Percentiles rank a stretch among this genome's conserved stretches.
These are phyloP conservation scores for Aspergillus candidus DNA, from an alignment of 2,329 filamentous ascomycete species.

Conservation along the genomic window DNA sequence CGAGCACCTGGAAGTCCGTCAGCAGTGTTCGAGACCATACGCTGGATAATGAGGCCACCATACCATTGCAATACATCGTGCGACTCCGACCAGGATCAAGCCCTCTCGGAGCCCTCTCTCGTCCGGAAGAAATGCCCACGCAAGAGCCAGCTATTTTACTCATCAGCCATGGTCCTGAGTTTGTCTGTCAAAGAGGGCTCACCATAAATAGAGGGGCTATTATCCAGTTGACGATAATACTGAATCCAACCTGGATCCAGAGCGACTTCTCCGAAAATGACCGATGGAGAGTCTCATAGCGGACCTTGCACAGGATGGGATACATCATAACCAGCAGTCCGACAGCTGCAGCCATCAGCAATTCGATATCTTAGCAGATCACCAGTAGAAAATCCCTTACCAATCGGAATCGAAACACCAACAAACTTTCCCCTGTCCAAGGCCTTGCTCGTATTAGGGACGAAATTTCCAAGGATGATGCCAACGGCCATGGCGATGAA, in stretches of 20 bases:
- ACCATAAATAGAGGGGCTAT: conserved; percentile 79
- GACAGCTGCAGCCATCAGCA: conserved; percentile 49
- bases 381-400: too few relatives aligned
- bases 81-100: conserved; percentile 75
- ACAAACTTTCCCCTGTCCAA: conserved; percentile 68
- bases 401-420: conserved; percentile 55
- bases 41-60: conserved; percentile 7
- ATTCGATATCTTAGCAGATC: conserved; percentile 14
- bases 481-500: conserved; percentile 71
- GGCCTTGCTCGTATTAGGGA: conserved; percentile 54
- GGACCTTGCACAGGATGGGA: conserved; percentile 81
- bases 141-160: conserved; percentile 43
- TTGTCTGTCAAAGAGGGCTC: conserved; percentile 10
- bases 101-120: conserved; percentile 52
- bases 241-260: conserved; percentile 73
- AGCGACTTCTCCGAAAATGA: conserved; percentile 56
- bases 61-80: conserved; percentile 85
- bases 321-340: conserved; percentile 92
- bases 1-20: conserved; percentile 45
- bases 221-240: conserved; percentile 74
- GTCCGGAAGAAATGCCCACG: conserved; percentile 51
- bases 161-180: not conserved
- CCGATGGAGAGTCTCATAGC: conserved; percentile 66
- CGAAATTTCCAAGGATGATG: conserved; percentile 70
- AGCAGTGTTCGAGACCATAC: not conserved